Conservation (phyloP, 352 stramenopile species). For the Pythium graminicola region DNA sequence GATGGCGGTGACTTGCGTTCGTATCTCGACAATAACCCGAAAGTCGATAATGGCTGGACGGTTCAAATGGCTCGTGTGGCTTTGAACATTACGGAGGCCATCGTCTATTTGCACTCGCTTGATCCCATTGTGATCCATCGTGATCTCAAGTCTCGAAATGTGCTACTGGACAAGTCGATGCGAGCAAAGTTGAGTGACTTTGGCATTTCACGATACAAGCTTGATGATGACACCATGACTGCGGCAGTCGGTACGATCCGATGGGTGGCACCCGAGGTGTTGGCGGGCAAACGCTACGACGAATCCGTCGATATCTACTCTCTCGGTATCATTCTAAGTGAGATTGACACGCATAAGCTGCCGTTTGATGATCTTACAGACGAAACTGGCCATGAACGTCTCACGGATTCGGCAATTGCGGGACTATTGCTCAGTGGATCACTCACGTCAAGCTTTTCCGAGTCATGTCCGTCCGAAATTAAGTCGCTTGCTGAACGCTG, state of each 20-base stretch:
- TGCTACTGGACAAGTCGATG: conserved; percentile 24
- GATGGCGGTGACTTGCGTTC: conserved; percentile 22
- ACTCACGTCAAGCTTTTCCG: conserved; percentile 17
- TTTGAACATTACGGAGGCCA: conserved; percentile 17
- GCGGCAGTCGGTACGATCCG: conserved; percentile 12
- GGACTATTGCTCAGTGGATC: conserved; percentile 16
- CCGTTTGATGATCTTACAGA: conserved; percentile 13
- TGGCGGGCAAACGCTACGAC: conserved; percentile 12
- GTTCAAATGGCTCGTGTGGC: conserved; percentile 3
- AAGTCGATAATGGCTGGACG: conserved; percentile 3
- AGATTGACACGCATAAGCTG: conserved; percentile 17
- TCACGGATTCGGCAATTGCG: conserved; percentile 21
- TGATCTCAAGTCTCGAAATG: conserved; percentile 36
- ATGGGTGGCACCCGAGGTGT: conserved; percentile 20
- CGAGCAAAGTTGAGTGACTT: conserved; percentile 37
- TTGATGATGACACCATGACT: conserved; percentile 20
- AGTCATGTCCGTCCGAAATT: conserved; percentile 26
- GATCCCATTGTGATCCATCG: conserved; percentile 17
- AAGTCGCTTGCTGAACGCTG: conserved; percentile 17
- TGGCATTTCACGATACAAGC: conserved; percentile 22
- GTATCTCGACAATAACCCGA: conserved; percentile 3
- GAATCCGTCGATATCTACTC: conserved; percentile 19
- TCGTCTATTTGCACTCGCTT: conserved; percentile 23
- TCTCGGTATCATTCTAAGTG: conserved; percentile 17
- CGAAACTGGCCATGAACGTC: conserved; percentile 6